Evolutionary conservation across 148 eudicot genomes (phyloP).

Genomic region (Rhododendron ovatum): DNA sequence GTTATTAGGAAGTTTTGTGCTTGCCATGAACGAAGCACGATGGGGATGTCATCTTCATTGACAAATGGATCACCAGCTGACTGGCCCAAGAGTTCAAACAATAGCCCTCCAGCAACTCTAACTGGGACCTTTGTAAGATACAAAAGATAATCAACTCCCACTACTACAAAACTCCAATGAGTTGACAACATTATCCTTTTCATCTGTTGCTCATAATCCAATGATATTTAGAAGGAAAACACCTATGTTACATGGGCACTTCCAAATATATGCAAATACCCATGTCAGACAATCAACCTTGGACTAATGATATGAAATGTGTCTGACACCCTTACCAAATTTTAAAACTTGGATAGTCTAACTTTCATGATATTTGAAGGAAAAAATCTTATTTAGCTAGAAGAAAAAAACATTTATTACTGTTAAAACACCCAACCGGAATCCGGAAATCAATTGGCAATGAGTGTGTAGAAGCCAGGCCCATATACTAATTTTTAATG

Average conservation of each 20-base stretch:
- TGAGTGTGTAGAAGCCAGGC: not conserved
- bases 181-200: not conserved
- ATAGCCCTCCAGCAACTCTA: conserved; percentile 85
- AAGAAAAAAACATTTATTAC: not conserved
- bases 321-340: not conserved
- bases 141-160: not conserved
- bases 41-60: conserved; percentile 80
- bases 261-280: not conserved
- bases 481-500: not conserved
- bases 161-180: not conserved
- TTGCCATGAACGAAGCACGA: conserved; percentile 95
- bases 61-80: conserved; percentile 81
- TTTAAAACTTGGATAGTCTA: not conserved
- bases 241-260: not conserved
- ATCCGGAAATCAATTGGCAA: not conserved
- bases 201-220: not conserved
- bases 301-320: not conserved
- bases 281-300: not conserved
- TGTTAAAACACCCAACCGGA: not conserved
- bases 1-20: conserved; percentile 81
- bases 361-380: not conserved
- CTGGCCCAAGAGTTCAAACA: conserved; percentile 93
- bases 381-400: not conserved
- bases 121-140: conserved; percentile 65
- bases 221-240: not conserved